Conservation (phyloP, 441 rosid species). For the Populus hybrid region DNA sequence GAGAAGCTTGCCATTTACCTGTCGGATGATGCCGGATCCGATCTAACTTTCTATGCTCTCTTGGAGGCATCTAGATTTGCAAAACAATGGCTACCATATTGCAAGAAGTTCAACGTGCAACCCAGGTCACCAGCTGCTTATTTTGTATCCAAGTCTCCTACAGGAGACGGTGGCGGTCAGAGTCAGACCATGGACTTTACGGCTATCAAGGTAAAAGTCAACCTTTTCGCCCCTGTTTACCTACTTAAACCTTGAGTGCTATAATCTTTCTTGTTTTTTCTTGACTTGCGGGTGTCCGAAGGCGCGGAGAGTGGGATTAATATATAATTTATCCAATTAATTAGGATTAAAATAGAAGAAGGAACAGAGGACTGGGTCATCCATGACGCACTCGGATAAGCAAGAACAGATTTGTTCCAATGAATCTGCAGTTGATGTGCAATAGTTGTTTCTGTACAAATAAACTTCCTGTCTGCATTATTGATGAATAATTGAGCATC, state of each 20-base stretch:
- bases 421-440: no score
- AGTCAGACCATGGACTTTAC: conserved; percentile 7
- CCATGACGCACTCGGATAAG: background rate
- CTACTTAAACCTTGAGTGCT: background rate
- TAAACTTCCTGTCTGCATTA: no score
- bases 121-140: conserved; percentile 50
- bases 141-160: conserved; percentile 20
- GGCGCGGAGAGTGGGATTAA: background rate
- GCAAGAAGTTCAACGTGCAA: conserved; percentile 40
- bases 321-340: background rate
- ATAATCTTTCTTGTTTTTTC: no score
- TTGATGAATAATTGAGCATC: no score
- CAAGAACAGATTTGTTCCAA: background rate
- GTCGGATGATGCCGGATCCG: conserved; percentile 72
- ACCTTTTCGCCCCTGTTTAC: background rate
- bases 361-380: background rate
- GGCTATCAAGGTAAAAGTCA: conserved; percentile 31
- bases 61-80: conserved; percentile 63
- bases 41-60: conserved; percentile 64
- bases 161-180: background rate
- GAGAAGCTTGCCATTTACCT: conserved; percentile 60
- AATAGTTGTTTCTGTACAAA: no score
- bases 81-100: conserved; percentile 57
- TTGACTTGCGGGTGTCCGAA: no score
- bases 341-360: background rate